These are phyloP conservation scores for Claviceps fusiformis DNA, from an alignment of 2,329 filamentous ascomycete genomes.

Conservation along the genomic window DNA sequence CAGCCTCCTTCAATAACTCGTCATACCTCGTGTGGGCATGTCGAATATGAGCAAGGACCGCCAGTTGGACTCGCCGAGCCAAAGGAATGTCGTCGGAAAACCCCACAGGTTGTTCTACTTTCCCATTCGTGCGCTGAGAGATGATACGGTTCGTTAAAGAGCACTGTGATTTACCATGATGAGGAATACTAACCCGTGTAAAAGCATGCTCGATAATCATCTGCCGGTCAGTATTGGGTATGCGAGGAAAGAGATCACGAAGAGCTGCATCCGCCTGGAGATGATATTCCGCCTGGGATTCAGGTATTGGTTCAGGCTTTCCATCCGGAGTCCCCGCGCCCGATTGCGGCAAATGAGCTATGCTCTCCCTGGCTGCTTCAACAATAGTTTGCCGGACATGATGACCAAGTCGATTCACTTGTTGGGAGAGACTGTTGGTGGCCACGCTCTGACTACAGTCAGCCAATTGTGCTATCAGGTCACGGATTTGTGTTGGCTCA, in stretches of 20 bases:
- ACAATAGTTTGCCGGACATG: slow-evolving; percentile 47
- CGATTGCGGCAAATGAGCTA: slow-evolving; percentile 15
- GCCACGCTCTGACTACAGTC: slow-evolving; percentile 8
- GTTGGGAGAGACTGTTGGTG: slow-evolving; percentile 30
- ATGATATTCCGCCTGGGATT: slow-evolving; percentile 46
- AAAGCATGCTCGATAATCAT: slow-evolving; percentile 51
- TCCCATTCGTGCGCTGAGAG: slow-evolving; percentile 33
- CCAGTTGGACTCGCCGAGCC: slow-evolving; percentile 49
- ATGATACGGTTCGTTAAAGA: slow-evolving; percentile 6
- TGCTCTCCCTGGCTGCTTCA: slow-evolving; percentile 32
- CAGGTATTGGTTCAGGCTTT: slow-evolving; percentile 44
- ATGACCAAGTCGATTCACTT: slow-evolving; percentile 46
- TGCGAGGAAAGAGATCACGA: slow-evolving; percentile 50
- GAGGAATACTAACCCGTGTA: slow-evolving; percentile 35
- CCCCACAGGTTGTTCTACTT: slow-evolving; percentile 43
- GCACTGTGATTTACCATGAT: background rate
- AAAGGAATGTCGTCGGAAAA: slow-evolving; percentile 41
- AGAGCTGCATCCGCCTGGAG: slow-evolving; percentile 48
- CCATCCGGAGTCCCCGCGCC: slow-evolving; percentile 13
- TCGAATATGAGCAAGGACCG: slow-evolving; percentile 52
- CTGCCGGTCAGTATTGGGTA: slow-evolving; percentile 50
- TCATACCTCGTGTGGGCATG: slow-evolving; percentile 56
- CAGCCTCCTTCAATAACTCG: slow-evolving; percentile 41
- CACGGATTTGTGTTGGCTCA: background rate
- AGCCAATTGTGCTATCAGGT: background rate